Evolutionary conservation across 2,329 filamentous ascomycete genomes (phyloP), one percentile per base, ranked within the genome.

Genomic region (Colletotrichum plurivorum): DNA sequence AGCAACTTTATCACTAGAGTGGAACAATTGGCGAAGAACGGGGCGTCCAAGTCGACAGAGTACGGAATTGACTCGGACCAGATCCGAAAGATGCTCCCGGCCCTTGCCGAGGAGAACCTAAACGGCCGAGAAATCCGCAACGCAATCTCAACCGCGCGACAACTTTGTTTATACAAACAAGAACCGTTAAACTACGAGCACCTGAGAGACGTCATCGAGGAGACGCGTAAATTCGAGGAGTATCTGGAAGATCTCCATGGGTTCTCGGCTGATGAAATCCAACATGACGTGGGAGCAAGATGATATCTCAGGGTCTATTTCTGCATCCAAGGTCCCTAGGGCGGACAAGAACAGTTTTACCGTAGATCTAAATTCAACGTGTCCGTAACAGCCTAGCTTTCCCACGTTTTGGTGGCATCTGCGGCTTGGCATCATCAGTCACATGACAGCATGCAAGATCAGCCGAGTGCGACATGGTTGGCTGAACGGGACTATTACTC

Each of bases 41-140:
- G 15, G 36, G 45, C 4, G 5, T 49, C 15, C 27, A 13, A 5
- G 16, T 5, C 6, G 8, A 31, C 25, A 25, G 25, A 18, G 6
- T 9, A 12, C 6, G 53, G 61, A 2, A 20, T 59, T 0, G 8
- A 48, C 22, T 6, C 49, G 2, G 39, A 16, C 2, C 46, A 41
- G 2, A 48, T 65, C 4, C 6, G 25, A 12, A 2, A 5, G 1
- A 25, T n/a, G 7, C 4, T 63, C 4, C 4, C 20, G 1, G 43
- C 31, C 8, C 27, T 67, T 4, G 51, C 64, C 5, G 16, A 18
- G 7, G 7, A 15, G 7, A 20, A 67, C 12, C 31, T 52, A 15
- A 67, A 63, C 16, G 58, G 64, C 3, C 15, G 58, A 15, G 41
- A 67, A 2, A 67, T 56, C 9, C 18, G 51, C 2, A 62, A 67